Percentiles rank a stretch among this genome's conserved stretches.
These are phyloP conservation scores for Ambrosia artemisiifolia DNA, from an alignment of 129 eudicot species.

Conservation along the genomic window DNA sequence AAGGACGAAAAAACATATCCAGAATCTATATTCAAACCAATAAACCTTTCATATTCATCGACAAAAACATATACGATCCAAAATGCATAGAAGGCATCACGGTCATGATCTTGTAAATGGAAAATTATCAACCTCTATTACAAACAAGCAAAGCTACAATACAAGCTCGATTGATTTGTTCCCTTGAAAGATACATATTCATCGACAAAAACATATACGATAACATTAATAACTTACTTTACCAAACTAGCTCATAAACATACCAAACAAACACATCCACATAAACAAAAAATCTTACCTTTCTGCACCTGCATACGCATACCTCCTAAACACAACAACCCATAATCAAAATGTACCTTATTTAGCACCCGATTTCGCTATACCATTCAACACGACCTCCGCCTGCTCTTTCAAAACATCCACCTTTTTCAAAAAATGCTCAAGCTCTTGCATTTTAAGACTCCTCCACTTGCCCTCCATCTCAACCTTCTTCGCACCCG, in stretches of 20 bases:
- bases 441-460: constrained; percentile 34
- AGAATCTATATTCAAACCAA: constrained; percentile 7
- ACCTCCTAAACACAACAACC: constrained; percentile 31
- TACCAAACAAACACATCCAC: constrained; percentile 31
- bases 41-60: too few species aligned
- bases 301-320: constrained; percentile 30
- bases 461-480: constrained; percentile 44
- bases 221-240: constrained; percentile 14
- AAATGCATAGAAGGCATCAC: constrained; percentile 5
- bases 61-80: too few species aligned
- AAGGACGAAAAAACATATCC: neutral
- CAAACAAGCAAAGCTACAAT: constrained; percentile 17
- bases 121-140: constrained; percentile 9
- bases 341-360: constrained; percentile 32
- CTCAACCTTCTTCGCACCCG: constrained; percentile 28
- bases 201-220: constrained; percentile 15
- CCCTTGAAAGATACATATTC: constrained; percentile 27
- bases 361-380: constrained; percentile 29
- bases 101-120: neutral
- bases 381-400: constrained; percentile 34
- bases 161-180: constrained; percentile 21
- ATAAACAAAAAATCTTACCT: constrained; percentile 27
- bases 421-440: constrained; percentile 29
- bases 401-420: constrained; percentile 39
- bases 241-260: constrained; percentile 33